Evolutionary conservation across 345 rosid species (phyloP).

Genomic region (Angophora floribunda): DNA sequence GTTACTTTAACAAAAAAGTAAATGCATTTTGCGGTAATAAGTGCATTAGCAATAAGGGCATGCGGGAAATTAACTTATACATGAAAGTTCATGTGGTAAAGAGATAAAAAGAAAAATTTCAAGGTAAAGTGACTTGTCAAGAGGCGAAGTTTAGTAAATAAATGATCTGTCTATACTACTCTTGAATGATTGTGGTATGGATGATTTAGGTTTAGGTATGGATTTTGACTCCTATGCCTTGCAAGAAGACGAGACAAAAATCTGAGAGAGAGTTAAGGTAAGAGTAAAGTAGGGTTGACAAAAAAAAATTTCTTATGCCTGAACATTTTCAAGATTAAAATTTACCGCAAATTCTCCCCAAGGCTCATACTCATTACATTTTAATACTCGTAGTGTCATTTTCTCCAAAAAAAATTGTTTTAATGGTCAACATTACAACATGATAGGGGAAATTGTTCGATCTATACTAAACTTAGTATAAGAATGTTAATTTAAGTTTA

Average conservation of each 20-base stretch:
- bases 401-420: neutral
- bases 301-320: no score
- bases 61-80: neutral
- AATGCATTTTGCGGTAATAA: neutral
- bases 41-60: neutral
- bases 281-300: no score
- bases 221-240: no score
- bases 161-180: neutral
- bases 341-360: neutral
- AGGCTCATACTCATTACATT: rapidly evolving
- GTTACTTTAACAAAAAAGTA: neutral
- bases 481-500: rapidly evolving
- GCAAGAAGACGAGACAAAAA: no score
- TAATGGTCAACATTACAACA: neutral
- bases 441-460: neutral
- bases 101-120: neutral
- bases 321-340: neutral
- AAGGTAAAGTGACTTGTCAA: neutral
- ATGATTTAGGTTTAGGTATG: no score
- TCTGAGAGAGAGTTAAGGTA: no score
- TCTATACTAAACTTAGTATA: neutral
- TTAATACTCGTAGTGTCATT: neutral
- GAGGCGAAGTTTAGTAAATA: neutral
- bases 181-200: no score
- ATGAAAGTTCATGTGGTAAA: neutral